These are phyloP conservation scores for Martiniozyma asiatica DNA, from an alignment of 1,139 yeast species.

Conservation along the genomic window DNA sequence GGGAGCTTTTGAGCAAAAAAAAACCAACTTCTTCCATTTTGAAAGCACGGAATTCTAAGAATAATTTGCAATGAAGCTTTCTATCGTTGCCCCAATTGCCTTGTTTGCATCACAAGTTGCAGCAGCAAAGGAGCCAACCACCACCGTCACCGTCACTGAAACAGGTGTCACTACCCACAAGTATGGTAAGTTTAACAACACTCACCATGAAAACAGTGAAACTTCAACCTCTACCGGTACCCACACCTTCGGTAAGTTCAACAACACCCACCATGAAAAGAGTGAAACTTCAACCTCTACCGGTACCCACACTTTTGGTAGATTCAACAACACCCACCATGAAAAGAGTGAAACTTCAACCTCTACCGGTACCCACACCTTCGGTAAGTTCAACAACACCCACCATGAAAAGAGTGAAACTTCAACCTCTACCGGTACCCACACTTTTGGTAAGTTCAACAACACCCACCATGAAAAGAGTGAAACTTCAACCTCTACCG, in stretches of 20 bases:
- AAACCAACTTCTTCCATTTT: no score
- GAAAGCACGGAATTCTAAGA: no score
- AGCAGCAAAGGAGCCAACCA: slow-evolving; percentile 13
- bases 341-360: slow-evolving; percentile 7
- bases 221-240: slow-evolving; percentile 26
- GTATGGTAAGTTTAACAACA: slow-evolving; percentile 26
- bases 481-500: slow-evolving; percentile 22
- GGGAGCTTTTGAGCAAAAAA: no score
- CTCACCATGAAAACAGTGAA: slow-evolving; percentile 26
- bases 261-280: slow-evolving; percentile 27
- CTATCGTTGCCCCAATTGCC: no score
- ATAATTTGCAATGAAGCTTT: no score
- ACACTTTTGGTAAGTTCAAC: slow-evolving; percentile 13
- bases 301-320: slow-evolving; percentile 16
- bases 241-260: slow-evolving; percentile 35
- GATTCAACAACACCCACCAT: slow-evolving; percentile 16
- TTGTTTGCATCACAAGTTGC: no score
- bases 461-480: slow-evolving; percentile 11
- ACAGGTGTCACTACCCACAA: slow-evolving; percentile 20
- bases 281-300: slow-evolving; percentile 8
- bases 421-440: slow-evolving; percentile 20
- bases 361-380: slow-evolving; percentile 30
- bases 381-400: slow-evolving; percentile 40
- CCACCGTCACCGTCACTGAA: slow-evolving; percentile 21
- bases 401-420: slow-evolving; percentile 20